Base-by-base conservation (phyloP, 148 eudicot species). In the Rhododendron molle region DNA sequence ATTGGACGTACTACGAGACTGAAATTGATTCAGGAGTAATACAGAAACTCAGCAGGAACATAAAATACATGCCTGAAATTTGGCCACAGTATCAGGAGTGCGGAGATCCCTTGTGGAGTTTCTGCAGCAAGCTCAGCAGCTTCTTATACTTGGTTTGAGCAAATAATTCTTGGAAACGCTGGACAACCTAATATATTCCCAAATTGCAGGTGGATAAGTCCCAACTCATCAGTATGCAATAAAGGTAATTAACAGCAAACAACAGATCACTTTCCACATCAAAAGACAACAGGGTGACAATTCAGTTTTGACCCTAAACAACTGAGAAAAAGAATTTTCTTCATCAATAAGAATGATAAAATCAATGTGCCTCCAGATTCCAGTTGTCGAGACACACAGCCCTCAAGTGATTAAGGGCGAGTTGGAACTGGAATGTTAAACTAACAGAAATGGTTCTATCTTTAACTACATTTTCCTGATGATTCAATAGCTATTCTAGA, bases 111-210 rank as follows among this genome's bases (percentile, higher is more conserved):
- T 86, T 97, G 98, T 34, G 99, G 99, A 86, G 99, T 94, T 87
- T 97, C 99, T 85, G 99, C 99, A 87, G 99, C 99, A 91, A 97
- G 99, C 89, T 94, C 99, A 49, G 98, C 99, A 89, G 99, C 99
- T 89, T 97, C 99, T 97, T 97, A 56, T 97, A 97, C 91, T 97
- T 97, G 78, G 98, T 95, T 88, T 97, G 98, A 88, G 99, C 94
- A 89, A 97, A 97, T 86, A 97, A 87, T 84, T 97, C 99, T 89
- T 97, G 99, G 88, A 97, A 97, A 16, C 99, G 95, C 87, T 97
- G 99, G 85, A 97, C 98, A 88, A 97, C 98, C 99, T 97, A 91
- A 90, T 23, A 79, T 21, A 69, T 23, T 69, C n/a, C 49, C 28
- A 77, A 58, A 32, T 23, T 28, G 30, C 86, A 86, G 56, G 30